phyloP scores from a whole-genome alignment of 495 filamentous ascomycete species.

The Mytilinidion resinicola region DNA sequence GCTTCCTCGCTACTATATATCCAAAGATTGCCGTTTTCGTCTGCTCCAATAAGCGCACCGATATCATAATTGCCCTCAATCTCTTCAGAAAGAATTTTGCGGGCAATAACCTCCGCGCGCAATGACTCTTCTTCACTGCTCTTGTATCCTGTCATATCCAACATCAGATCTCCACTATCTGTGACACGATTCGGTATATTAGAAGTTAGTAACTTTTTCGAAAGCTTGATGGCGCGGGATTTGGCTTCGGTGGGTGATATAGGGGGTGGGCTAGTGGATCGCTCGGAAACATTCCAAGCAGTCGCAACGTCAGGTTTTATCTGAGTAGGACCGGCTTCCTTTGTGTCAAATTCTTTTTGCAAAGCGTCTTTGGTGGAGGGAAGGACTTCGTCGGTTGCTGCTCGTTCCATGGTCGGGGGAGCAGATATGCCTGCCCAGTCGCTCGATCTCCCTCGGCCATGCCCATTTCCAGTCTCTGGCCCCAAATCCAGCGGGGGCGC shows the following conservation, averaged over 20 bases:
- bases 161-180: constrained; percentile 91
- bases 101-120: constrained; percentile 82
- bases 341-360: constrained; percentile 7
- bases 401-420: constrained; percentile 10
- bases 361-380: constrained; percentile 17
- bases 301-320: constrained; percentile 20
- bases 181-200: constrained; percentile 91
- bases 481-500: constrained; percentile 29
- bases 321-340: constrained; percentile 13
- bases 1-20: constrained; percentile 98
- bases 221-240: constrained; percentile 74
- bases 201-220: constrained; percentile 76
- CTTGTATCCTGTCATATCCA: constrained; percentile 97
- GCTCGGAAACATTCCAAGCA: constrained; percentile 29
- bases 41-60: constrained; percentile 86
- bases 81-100: constrained; percentile 94
- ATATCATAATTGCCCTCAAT: constrained; percentile 94
- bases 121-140: constrained; percentile 85
- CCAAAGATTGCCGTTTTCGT: constrained; percentile 95
- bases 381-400: constrained; percentile 24
- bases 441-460: constrained; percentile 19
- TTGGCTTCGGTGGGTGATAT: constrained; percentile 70
- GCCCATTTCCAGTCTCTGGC: constrained; percentile 40
- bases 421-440: constrained; percentile 24
- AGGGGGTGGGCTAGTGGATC: constrained; percentile 71